Conservation (phyloP, 1,284 basidiomycete species). For the Marasmius oreades region DNA sequence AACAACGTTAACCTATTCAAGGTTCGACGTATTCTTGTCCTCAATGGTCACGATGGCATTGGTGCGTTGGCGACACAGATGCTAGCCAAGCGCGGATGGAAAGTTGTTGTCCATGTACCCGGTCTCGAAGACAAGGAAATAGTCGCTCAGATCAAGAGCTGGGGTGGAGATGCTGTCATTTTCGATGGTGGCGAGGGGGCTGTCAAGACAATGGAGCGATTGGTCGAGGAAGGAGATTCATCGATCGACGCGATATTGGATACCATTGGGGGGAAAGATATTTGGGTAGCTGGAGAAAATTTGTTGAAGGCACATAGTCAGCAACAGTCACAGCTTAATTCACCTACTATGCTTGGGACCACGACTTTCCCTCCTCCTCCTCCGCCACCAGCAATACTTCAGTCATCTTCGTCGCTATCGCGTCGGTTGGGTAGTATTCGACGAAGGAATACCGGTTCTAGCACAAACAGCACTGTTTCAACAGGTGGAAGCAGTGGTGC, state of each 20-base stretch:
- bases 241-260: slow-evolving; percentile 79
- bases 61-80: slow-evolving; percentile 77
- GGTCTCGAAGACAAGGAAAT: slow-evolving; percentile 23
- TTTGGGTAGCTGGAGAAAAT: slow-evolving; percentile 69
- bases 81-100: slow-evolving; percentile 58
- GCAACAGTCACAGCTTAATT: slow-evolving; percentile 14
- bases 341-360: slow-evolving; percentile 23
- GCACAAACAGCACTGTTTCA: slow-evolving; percentile 5
- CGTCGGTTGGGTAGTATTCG: slow-evolving; percentile 19
- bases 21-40: slow-evolving; percentile 54
- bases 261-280: slow-evolving; percentile 70
- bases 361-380: neutral
- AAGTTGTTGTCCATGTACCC: slow-evolving; percentile 69
- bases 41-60: slow-evolving; percentile 73
- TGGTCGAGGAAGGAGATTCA: slow-evolving; percentile 47
- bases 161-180: slow-evolving; percentile 8
- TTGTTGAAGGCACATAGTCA: slow-evolving; percentile 40
- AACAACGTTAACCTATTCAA: slow-evolving; percentile 2
- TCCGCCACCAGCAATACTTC: neutral
- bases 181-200: slow-evolving; percentile 39
- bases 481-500: slow-evolving; percentile 15
- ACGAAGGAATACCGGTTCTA: slow-evolving; percentile 5
- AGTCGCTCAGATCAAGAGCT: neutral
- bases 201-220: slow-evolving; percentile 48
- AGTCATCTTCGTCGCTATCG: neutral